Conservation (phyloP, 108 stramenopile species). For the Cyclotella distinguenda region DNA sequence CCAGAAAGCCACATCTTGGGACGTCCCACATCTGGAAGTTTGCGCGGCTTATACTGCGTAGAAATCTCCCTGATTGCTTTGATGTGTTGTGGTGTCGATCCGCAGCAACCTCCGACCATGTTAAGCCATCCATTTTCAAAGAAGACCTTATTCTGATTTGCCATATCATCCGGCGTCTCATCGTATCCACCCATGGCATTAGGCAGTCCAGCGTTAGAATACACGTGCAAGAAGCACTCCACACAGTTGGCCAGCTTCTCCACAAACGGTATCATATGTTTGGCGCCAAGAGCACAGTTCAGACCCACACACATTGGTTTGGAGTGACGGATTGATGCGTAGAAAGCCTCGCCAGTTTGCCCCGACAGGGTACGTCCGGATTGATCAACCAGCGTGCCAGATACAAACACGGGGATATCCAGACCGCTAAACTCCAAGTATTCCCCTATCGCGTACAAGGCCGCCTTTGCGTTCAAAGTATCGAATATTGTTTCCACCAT, state of each 20-base stretch:
- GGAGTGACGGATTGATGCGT: constrained; percentile 94
- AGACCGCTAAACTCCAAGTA: constrained; percentile 88
- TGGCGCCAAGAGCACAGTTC: constrained; percentile 98
- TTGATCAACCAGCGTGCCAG: constrained; percentile 98
- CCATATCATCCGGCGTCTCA: constrained; percentile 94
- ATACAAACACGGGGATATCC: constrained; percentile 96
- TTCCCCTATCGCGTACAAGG: constrained; percentile 91
- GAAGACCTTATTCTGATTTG: constrained; percentile 86
- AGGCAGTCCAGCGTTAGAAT: constrained; percentile 98
- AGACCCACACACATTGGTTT: constrained; percentile 99
- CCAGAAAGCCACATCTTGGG: constrained; percentile 97
- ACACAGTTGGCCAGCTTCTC: constrained; percentile 86
- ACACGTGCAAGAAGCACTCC: constrained; percentile 97
- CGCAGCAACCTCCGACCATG: constrained; percentile 99
- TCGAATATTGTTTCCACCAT: constrained; percentile 99
- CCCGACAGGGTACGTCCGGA: constrained; percentile 97
- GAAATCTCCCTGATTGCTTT: constrained; percentile 79
- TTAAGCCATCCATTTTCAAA: constrained; percentile 93
- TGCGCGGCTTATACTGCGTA: constrained; percentile 65
- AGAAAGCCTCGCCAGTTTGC: constrained; percentile 98
- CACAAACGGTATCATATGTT: constrained; percentile 96
- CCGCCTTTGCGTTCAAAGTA: constrained; percentile 98
- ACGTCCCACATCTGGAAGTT: constrained; percentile 75
- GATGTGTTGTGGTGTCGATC: constrained; percentile 96
- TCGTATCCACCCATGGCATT: constrained; percentile 99